Conservation (phyloP, 2,329 filamentous ascomycete species). For the Alternaria atra region DNA sequence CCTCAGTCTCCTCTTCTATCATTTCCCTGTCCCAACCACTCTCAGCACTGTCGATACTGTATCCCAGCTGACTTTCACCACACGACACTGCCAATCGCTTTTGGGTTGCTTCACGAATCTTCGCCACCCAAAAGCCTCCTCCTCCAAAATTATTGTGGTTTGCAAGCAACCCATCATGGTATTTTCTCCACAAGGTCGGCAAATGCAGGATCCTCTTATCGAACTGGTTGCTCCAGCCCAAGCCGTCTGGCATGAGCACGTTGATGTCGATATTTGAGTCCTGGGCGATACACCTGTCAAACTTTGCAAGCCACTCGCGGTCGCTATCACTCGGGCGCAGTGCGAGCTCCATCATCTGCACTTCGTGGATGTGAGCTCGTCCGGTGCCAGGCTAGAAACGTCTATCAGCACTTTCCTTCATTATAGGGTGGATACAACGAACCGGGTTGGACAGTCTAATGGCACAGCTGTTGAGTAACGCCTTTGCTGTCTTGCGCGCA, state of each 20-base stretch:
- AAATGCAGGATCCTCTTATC: not conserved
- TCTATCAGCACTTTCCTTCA: not conserved
- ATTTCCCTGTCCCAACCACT: not conserved
- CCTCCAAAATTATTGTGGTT: not conserved
- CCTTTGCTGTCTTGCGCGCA: not conserved
- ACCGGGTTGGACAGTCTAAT: not conserved
- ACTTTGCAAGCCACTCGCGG: not conserved
- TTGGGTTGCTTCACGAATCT: not conserved
- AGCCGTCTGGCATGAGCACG: not conserved
- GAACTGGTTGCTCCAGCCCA: not conserved
- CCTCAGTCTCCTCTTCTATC: not conserved
- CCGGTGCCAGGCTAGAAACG: not conserved
- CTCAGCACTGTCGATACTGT: not conserved
- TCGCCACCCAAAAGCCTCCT: not conserved
- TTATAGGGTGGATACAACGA: not conserved
- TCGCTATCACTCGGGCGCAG: not conserved
- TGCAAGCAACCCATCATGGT: not conserved
- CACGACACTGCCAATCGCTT: not conserved
- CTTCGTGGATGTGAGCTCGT: not conserved
- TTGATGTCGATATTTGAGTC: not conserved
- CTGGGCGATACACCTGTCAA: not conserved
- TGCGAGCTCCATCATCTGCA: not conserved
- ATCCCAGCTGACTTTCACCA: not conserved
- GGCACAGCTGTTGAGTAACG: not conserved
- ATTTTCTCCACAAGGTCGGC: not conserved